Conservation (phyloP, 306 rosid species). For the Quercus dentata region DNA sequence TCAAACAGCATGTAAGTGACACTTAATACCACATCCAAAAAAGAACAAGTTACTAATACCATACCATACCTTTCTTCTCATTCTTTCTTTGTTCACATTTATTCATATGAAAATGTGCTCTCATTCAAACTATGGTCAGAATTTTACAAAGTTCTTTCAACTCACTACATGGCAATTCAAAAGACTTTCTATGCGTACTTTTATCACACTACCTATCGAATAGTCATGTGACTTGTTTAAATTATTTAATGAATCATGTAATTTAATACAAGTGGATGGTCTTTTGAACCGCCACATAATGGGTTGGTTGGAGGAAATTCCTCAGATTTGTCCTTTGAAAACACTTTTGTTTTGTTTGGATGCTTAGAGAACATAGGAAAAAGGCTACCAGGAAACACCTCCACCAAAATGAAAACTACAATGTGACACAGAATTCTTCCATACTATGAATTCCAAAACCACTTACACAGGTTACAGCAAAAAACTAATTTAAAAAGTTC, state of each 20-base stretch:
- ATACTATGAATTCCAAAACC: neutral
- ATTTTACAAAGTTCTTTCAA: no score
- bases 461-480: neutral
- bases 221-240: no score
- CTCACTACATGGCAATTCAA: no score
- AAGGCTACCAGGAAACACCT: neutral
- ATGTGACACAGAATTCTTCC: neutral
- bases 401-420: neutral
- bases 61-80: neutral
- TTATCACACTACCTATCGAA: no score
- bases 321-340: neutral
- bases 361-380: neutral
- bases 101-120: neutral
- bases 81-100: neutral
- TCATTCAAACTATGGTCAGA: neutral
- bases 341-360: neutral
- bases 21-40: no score
- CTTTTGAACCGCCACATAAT: no score
- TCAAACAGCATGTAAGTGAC: neutral
- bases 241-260: no score
- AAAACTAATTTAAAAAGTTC: neutral
- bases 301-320: no score
- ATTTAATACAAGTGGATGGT: no score
- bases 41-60: neutral
- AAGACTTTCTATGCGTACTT: no score